Evolutionary conservation across 768 basidiomycete species (phyloP), one percentile per base, ranked within the genome.

Genomic region (Antrodiella citrinella): DNA sequence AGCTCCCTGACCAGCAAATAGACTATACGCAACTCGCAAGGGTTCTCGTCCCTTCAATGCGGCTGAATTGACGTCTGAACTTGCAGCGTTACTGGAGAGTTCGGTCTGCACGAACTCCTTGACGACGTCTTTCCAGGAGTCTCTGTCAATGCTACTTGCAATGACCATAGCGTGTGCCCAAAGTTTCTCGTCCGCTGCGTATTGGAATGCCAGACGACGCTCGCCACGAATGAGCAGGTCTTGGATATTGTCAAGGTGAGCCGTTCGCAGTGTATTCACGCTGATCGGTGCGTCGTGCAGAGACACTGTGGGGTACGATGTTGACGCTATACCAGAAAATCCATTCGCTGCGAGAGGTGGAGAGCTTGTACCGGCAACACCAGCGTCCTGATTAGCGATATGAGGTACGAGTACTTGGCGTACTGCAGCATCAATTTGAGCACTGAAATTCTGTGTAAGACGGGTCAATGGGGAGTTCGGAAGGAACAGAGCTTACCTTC

Each of bases 101-200:
- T 96, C 95, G 13, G 78, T 72, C 26, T 78, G 78, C 26, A 94
- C 64, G 59, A 98, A 99, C 52, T 94, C 89, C 41, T 76, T 79
- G 0, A 91, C 87, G 11, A 86, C 87, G 53, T 92, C 91, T 59
- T 88, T 89, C 92, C 92, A 98, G 2, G 89, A 75, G 23, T 96
- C 93, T 57, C 88, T 90, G 65, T 95, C 95, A 47, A 96, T 78
- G 49, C 88, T 86, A 59, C 89, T 94, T 9, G 95, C 82, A 55
- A 99, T 92, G 49, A 98, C 67, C 79, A 98, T 81, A 2, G 96
- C 95, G 65, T 99, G 96, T 0, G 91, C 83, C 94, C 95, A 99
- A 39, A 98, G 66, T 59, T 80, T 86, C 65, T 92, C 80, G 51
- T 94, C 88, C 40, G 91, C 72, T 2, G 96, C 95, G 63, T 82